Base-by-base conservation (phyloP, 192 early-diverging fungal species). In the Coemansia sp. region DNA sequence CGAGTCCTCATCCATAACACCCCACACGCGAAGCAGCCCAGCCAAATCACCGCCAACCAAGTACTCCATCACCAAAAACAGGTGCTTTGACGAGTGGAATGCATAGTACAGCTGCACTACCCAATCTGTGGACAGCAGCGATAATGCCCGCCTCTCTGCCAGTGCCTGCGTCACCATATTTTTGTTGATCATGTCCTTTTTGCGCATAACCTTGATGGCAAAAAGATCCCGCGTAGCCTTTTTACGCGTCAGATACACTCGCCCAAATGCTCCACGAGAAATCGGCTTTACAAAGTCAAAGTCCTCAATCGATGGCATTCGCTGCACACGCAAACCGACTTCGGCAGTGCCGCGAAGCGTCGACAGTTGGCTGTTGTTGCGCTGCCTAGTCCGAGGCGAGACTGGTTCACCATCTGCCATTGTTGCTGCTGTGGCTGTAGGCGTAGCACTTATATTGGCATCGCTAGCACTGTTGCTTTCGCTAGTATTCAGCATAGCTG, bases 221-320 rank as follows among this genome's bases (percentile, higher is more conserved):
- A 86, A 96, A 38, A 94, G 64, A 65, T 95, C 93, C 59, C 84
- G 83, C 2, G 92, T 95, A 5, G 88, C 87, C 59, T 86, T 85
- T 50, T 95, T 95, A 36, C 85, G 81, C 6, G 90, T 88, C 33
- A 95, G 68, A 53, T 92, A 94, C 47, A 95, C 93, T 38, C 92
- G 90, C 19, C 93, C 93, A 71, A 91, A 96, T 9, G 93, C 92
- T 13, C 93, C 93, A n/a, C 92, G 87, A 60, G 90, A 92, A 48
- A 96, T 93, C 3, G 90, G 90, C 80, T 93, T 94, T 48, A 96
- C 87, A 63, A 94, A 88, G 57, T 96, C 92, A 83, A 96, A 96
- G 54, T 96, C 93, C 9, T 88, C 78, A 43, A 93, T 96, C 14
- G 86, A 85, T 2, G 93, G 93, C 61, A 94, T 83, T 41, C 75